Base-by-base conservation (phyloP, 768 basidiomycete genomes). In the Collybia sordida region DNA sequence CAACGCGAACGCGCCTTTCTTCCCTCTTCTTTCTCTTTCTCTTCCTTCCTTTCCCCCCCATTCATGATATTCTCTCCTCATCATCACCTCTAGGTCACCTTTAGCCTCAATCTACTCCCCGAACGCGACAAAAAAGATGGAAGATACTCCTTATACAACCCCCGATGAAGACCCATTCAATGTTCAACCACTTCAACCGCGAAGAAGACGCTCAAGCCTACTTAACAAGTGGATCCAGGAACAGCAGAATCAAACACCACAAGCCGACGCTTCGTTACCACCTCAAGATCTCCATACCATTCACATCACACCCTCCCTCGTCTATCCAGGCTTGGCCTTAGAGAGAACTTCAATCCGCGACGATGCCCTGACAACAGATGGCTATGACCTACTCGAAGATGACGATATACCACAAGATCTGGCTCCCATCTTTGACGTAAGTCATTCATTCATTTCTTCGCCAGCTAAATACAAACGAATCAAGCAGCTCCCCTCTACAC, bases 171-270 rank as follows among this genome's bases (percentile, higher is more conserved):
- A 80, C 57, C 78, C 78, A 18, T 79, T 78, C 62, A 72, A 68
- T 56, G 68, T 71, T 36, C 66, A 61, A 28, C 72, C 74, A 23
- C 57, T 68, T 35, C 52, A 67, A 49, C 67, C 69, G 19, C 68
- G 70, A 38, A 72, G 68, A 35, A 61, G 69, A 53, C 74, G 72
- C 37, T 78, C 78, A n/a, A 79, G 77, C 58, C 64, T 79, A 64
- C 70, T 81, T 47, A 68, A 78, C 63, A 75, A 75, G 57, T 82
- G 79, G 79, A 79, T 81, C 42, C 64, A 71, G 45, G 77, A 80
- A 45, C 79, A 80, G 59, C 77, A 76, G 38, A 51, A 50, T 38
- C 62, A 45, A 47, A 37, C 54, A 36, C 46, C 31, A 39, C 54
- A 54, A 45, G 44, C 27, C 37, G 50, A 53, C 22, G 52, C 59